Conservation (phyloP, 805 yeast genomes). For the Candida montana region DNA sequence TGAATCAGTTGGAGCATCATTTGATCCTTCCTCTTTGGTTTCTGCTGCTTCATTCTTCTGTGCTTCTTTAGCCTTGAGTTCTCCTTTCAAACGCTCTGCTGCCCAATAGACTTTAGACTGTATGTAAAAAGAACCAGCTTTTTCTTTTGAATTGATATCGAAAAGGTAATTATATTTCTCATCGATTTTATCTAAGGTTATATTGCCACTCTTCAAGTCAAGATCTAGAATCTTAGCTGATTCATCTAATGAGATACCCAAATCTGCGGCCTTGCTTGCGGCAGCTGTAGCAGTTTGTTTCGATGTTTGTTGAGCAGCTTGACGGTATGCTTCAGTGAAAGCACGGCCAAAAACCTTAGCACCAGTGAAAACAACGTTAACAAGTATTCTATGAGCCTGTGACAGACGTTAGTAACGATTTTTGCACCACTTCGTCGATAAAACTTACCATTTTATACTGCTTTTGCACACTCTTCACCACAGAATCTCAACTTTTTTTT, state of each 20-base stretch:
- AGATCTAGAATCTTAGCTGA: conserved; percentile 87
- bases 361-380: conserved; percentile 88
- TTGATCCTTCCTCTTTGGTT: conserved; percentile 9
- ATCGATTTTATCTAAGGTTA: conserved; percentile 55
- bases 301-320: conserved; percentile 92
- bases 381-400: conserved; percentile 85
- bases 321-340: conserved; percentile 93
- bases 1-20: conserved; percentile 1
- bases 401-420: neutral
- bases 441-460: conserved; percentile 1
- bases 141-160: conserved; percentile 85
- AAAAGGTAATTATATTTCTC: conserved; percentile 77
- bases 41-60: conserved; percentile 9
- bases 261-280: conserved; percentile 40
- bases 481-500: neutral
- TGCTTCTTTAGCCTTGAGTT: conserved; percentile 54
- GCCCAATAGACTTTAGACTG: conserved; percentile 94
- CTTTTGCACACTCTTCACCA: too few relatives aligned
- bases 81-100: conserved; percentile 82
- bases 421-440: neutral
- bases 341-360: conserved; percentile 95
- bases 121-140: conserved; percentile 91
- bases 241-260: conserved; percentile 84
- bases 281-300: conserved; percentile 53
- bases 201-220: conserved; percentile 44